A percentile compares a stretch with the other conserved stretches of the same genome.
phyloP scores from a whole-genome alignment of 176 grass and related monocot species.

The Rhynchospora breviuscula region DNA sequence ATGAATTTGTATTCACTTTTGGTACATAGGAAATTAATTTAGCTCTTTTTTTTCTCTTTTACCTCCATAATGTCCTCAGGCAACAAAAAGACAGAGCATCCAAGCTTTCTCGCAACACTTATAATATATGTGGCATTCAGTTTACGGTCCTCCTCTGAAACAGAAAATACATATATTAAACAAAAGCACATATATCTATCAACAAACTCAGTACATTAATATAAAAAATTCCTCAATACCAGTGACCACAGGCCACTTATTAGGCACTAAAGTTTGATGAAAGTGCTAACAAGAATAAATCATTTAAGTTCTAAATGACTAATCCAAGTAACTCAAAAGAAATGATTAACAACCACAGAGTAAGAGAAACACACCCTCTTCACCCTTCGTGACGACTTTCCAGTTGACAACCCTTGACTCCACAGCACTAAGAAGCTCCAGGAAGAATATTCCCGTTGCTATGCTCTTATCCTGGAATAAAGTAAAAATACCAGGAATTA shows the following conservation, averaged over 20 bases:
- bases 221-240: background rate
- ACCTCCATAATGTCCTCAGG: conserved; percentile 99
- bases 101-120: conserved; percentile 87
- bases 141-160: conserved; percentile 83
- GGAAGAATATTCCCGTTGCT: conserved; percentile 84
- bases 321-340: background rate
- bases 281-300: background rate
- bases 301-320: background rate
- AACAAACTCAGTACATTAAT: background rate
- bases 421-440: conserved; percentile 92
- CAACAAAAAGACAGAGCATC: conserved; percentile 92
- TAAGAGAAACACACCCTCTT: conserved; percentile 45
- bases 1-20: background rate
- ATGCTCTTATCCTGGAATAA: conserved; percentile 68
- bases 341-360: conserved; percentile 17
- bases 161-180: background rate
- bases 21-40: background rate
- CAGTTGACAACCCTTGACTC: conserved; percentile 80
- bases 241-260: background rate
- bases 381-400: conserved; percentile 89
- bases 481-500: conserved; percentile 21
- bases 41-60: conserved; percentile 22
- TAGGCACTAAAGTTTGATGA: background rate
- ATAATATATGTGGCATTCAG: conserved; percentile 97
- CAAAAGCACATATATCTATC: background rate